Evolutionary conservation across 2,329 filamentous ascomycete genomes (phyloP).

Genomic region (Colletotrichum somersetense): DNA sequence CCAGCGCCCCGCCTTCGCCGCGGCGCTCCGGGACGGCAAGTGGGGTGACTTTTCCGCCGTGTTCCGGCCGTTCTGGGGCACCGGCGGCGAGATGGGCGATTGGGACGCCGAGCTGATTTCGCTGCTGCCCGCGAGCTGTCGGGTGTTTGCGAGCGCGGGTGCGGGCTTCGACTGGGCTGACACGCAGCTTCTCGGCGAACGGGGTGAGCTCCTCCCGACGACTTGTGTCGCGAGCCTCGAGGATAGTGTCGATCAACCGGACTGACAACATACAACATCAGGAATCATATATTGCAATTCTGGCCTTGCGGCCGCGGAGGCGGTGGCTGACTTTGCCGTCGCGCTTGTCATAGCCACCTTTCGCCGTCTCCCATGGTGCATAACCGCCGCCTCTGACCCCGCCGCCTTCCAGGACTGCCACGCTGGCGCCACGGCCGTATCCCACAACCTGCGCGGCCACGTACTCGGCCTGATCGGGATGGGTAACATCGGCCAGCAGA

Average conservation of each 20-base stretch:
- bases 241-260: background rate
- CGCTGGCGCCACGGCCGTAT: slow-evolving; percentile 67
- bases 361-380: slow-evolving; percentile 75
- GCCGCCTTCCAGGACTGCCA: slow-evolving; percentile 69
- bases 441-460: slow-evolving; percentile 73
- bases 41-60: slow-evolving; percentile 69
- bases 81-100: slow-evolving; percentile 74
- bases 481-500: slow-evolving; percentile 73
- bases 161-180: slow-evolving; percentile 77
- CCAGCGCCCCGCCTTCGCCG: slow-evolving; percentile 61
- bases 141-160: slow-evolving; percentile 74
- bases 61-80: slow-evolving; percentile 73
- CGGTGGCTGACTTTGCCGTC: slow-evolving; percentile 78
- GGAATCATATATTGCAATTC: slow-evolving; percentile 80
- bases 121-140: slow-evolving; percentile 66
- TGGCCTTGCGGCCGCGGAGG: slow-evolving; percentile 77
- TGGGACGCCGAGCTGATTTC: slow-evolving; percentile 72
- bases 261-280: slow-evolving; percentile 43
- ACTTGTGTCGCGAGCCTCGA: background rate
- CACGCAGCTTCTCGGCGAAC: slow-evolving; percentile 69
- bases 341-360: slow-evolving; percentile 78
- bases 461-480: slow-evolving; percentile 77
- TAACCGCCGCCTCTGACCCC: slow-evolving; percentile 54
- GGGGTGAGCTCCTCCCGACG: slow-evolving; percentile 57
- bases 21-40: slow-evolving; percentile 61